These are phyloP conservation scores for Chlamydomonas reinhardtii DNA, from an alignment of 163 green algal species.

Conservation along the genomic window DNA sequence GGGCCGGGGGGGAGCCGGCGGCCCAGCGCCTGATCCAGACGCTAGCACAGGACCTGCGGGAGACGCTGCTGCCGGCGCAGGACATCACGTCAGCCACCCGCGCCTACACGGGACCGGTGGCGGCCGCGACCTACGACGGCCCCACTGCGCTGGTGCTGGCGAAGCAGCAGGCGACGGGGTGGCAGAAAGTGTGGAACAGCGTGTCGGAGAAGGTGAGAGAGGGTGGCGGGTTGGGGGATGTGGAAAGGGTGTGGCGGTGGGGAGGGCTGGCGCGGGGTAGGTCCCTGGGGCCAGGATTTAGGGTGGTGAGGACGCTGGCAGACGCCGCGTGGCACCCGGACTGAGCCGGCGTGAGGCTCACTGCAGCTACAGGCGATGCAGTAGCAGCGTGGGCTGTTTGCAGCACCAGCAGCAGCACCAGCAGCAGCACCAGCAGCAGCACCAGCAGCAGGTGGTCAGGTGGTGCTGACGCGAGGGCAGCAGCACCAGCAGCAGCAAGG, in stretches of 20 bases:
- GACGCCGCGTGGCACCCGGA: too few relatives aligned
- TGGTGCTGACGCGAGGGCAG: too few relatives aligned
- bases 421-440: too few relatives aligned
- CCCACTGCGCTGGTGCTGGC: constrained; percentile 63
- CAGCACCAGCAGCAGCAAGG: too few relatives aligned
- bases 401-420: too few relatives aligned
- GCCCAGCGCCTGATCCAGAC: constrained; percentile 37
- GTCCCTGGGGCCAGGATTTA: too few relatives aligned
- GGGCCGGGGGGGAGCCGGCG: background rate
- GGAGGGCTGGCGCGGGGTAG: background rate
- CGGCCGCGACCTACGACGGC: constrained; percentile 6
- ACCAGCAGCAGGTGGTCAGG: too few relatives aligned
- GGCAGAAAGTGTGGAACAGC: constrained; percentile 69
- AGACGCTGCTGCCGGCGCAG: constrained; percentile 37
- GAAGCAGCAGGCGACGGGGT: constrained; percentile 68
- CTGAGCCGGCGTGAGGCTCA: too few relatives aligned
- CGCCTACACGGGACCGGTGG: constrained; percentile 44
- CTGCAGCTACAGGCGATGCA: too few relatives aligned
- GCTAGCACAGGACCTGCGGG: constrained; percentile 22
- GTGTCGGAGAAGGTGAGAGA: constrained; percentile 69
- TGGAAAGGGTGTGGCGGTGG: too few relatives aligned
- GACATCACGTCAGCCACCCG: constrained; percentile 53
- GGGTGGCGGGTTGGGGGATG: background rate
- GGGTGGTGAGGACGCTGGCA: too few relatives aligned
- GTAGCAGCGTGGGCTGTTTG: too few relatives aligned